Evolutionary conservation across 371 early-diverging fungal genomes (phyloP).

Genomic region (Gilbertella persicaria): DNA sequence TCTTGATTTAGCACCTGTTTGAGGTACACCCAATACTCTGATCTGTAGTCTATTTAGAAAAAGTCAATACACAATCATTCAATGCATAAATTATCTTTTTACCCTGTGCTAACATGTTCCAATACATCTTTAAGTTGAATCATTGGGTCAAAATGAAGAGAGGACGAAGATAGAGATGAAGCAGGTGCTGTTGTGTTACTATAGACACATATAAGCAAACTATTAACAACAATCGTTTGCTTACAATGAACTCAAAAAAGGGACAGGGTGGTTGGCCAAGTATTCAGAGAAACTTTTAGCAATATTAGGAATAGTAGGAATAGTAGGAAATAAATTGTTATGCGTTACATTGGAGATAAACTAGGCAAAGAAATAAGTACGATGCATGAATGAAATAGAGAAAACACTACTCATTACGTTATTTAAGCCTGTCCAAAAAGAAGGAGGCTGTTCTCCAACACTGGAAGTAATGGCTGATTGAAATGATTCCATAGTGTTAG

Average conservation of each 20-base stretch:
- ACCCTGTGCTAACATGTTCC: constrained; percentile 15
- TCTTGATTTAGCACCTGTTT: constrained; percentile 73
- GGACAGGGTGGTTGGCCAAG: constrained; percentile 31
- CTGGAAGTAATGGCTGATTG: constrained; percentile 2
- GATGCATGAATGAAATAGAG: constrained; percentile 31
- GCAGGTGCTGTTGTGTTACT: not conserved
- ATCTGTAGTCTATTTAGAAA: constrained; percentile 42
- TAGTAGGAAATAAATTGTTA: constrained; percentile 33
- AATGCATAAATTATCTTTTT: constrained; percentile 4
- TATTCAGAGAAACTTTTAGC: constrained; percentile 50
- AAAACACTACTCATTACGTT: constrained; percentile 40
- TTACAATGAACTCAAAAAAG: constrained; percentile 40
- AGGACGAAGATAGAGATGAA: constrained; percentile 4
- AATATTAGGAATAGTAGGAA: constrained; percentile 39
- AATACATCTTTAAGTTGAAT: constrained; percentile 17
- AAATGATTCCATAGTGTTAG: not conserved
- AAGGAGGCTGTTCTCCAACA: constrained; percentile 15
- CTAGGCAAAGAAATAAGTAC: constrained; percentile 35
- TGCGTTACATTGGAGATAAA: constrained; percentile 52
- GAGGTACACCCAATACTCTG: constrained; percentile 72
- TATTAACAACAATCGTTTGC: constrained; percentile 5
- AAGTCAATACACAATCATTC: constrained; percentile 17
- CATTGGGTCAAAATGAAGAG: constrained; percentile 13
- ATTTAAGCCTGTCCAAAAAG: constrained; percentile 49
- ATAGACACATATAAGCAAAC: not conserved